A percentile compares a stretch with the other conserved stretches of the same genome.
Conservation (phyloP, 352 stramenopile species). For the Pythium aphanidermatum region DNA sequence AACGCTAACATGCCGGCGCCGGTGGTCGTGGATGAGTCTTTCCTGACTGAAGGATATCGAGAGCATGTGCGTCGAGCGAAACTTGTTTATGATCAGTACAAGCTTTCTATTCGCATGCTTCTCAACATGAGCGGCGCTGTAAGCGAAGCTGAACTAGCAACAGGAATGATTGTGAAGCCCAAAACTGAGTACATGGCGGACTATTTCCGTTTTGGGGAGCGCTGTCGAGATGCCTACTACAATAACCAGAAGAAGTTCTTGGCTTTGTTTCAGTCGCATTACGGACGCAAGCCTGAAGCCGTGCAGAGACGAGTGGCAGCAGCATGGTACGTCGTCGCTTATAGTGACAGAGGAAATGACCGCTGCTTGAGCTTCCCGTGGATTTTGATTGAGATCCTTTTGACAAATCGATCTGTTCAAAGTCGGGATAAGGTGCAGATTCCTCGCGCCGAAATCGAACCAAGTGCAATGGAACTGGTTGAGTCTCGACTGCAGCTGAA, state of each 20-base stretch:
- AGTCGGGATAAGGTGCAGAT: slow-evolving; percentile 2
- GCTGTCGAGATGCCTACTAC: slow-evolving; percentile 63
- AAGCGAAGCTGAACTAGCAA: slow-evolving; percentile 60
- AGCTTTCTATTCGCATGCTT: slow-evolving; percentile 39
- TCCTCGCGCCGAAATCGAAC: slow-evolving; percentile 2
- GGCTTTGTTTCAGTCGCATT: slow-evolving; percentile 36
- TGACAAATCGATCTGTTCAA: slow-evolving; percentile 29
- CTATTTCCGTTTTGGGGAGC: slow-evolving; percentile 75
- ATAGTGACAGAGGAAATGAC: slow-evolving; percentile 31
- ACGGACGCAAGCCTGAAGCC: slow-evolving; percentile 3
- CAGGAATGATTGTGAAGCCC: slow-evolving; percentile 64
- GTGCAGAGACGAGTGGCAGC: slow-evolving; percentile 42
- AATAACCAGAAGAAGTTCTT: slow-evolving; percentile 37
- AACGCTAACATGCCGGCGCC: slow-evolving; percentile 9
- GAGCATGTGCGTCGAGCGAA: slow-evolving; percentile 30
- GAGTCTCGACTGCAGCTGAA: slow-evolving; percentile 35
- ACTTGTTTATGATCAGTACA: slow-evolving; percentile 65
- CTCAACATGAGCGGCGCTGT: slow-evolving; percentile 57
- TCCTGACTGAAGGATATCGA: slow-evolving; percentile 46
- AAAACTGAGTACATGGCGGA: slow-evolving; percentile 54
- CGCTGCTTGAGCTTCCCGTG: slow-evolving; percentile 63
- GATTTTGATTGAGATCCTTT: slow-evolving; percentile 53
- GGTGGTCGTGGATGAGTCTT: slow-evolving; percentile 43
- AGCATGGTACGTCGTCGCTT: slow-evolving; percentile 64
- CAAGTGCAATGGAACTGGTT: neutral